phyloP scores from a whole-genome alignment of 1,284 basidiomycete species.

The Rhodotorula sp. region DNA sequence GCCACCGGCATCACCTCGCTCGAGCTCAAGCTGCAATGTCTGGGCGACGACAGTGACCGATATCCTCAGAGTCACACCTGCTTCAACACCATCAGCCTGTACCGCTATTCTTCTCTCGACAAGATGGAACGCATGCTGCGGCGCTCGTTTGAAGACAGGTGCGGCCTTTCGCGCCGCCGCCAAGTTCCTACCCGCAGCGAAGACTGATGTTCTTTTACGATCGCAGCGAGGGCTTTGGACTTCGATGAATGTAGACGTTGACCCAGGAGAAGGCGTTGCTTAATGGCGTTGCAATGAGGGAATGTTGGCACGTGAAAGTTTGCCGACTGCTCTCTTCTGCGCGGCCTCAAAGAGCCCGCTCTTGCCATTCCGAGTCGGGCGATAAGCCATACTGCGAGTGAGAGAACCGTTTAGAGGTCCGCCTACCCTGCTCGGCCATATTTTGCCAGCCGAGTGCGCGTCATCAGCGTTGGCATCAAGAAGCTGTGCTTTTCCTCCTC shows the following conservation, averaged over 20 bases:
- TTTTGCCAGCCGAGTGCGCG: too few relatives aligned
- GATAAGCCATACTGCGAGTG: too few relatives aligned
- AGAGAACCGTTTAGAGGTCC: too few relatives aligned
- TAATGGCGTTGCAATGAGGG: too few relatives aligned
- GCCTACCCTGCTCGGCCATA: too few relatives aligned
- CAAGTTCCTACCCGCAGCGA: not conserved
- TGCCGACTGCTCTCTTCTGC: too few relatives aligned
- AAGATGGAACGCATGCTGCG: conserved; percentile 21
- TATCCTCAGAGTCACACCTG: conserved; percentile 25
- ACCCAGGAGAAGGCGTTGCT: too few relatives aligned
- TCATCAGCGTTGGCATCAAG: too few relatives aligned
- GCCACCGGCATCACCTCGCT: conserved; percentile 37
- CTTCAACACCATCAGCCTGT: conserved; percentile 33
- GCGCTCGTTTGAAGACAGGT: conserved; percentile 30
- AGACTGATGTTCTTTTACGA: not conserved
- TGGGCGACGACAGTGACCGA: conserved; percentile 18
- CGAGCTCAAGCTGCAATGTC: conserved; percentile 31
- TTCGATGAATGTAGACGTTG: conserved; percentile 2
- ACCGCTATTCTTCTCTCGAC: conserved; percentile 11
- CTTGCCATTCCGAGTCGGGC: too few relatives aligned
- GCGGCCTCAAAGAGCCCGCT: too few relatives aligned
- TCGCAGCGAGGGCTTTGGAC: conserved; percentile 33
- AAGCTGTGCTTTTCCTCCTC: too few relatives aligned
- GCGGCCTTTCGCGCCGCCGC: not conserved
- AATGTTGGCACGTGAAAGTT: too few relatives aligned